Conservation (phyloP, 257 asterid genomes). For the Nicotiana attenuata region DNA sequence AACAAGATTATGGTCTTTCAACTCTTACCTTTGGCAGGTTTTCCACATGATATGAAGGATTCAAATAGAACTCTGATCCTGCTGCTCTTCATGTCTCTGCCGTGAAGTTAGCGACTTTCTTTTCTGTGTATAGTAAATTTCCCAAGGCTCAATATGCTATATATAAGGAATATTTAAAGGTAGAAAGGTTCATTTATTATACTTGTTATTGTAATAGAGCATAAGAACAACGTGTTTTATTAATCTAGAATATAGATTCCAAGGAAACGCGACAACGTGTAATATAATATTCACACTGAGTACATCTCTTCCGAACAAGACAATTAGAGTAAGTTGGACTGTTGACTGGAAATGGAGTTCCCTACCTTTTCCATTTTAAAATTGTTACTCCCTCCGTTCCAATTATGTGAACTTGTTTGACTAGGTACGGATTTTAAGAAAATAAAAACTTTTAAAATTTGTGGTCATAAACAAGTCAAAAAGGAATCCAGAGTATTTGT, state of each 20-base stretch:
- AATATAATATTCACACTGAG: not conserved
- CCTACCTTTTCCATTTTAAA: not conserved
- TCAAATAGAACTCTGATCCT: not conserved
- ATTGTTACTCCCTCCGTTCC: too few relatives aligned
- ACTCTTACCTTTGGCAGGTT: not conserved
- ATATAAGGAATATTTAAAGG: not conserved
- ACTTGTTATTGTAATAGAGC: not conserved
- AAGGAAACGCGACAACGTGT: not conserved
- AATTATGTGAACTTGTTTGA: too few relatives aligned
- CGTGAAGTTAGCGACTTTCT: not conserved
- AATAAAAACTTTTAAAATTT: too few relatives aligned
- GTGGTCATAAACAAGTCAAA: too few relatives aligned
- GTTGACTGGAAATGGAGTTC: not conserved
- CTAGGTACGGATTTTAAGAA: too few relatives aligned
- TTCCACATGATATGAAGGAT: conserved; percentile 5
- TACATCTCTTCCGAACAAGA: not conserved
- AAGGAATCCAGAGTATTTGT: too few relatives aligned
- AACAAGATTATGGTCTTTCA: not conserved
- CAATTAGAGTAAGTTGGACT: not conserved
- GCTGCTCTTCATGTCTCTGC: not conserved
- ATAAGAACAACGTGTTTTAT: not conserved
- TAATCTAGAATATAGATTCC: not conserved
- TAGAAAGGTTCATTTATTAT: not conserved
- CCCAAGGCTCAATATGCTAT: not conserved
- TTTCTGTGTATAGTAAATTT: not conserved